These are phyloP conservation scores for Rubia tinctorum DNA, from an alignment of 305 asterid genomes.

Conservation along the genomic window DNA sequence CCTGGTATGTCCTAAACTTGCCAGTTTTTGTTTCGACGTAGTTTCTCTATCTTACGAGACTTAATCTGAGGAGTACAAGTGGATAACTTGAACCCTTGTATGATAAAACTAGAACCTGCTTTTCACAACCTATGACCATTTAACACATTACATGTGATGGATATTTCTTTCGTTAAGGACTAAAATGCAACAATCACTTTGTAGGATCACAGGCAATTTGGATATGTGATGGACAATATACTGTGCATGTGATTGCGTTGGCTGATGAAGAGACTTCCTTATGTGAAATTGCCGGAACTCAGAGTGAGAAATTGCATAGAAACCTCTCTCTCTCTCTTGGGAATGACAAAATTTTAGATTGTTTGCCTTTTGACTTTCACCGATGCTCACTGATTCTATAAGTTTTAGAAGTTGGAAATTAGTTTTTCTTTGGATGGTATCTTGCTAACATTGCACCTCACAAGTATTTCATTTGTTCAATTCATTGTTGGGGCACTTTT, in stretches of 20 bases:
- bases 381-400: too few species aligned
- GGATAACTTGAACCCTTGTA: neutral
- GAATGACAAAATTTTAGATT: too few species aligned
- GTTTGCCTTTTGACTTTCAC: too few species aligned
- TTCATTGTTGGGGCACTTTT: neutral
- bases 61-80: neutral
- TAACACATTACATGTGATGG: neutral
- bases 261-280: constrained; percentile 46
- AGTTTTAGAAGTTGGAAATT: neutral
- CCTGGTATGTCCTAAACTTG: constrained; percentile 54
- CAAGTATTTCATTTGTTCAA: neutral
- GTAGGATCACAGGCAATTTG: constrained; percentile 68
- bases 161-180: neutral
- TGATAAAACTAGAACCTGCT: neutral
- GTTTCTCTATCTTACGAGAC: constrained; percentile 5
- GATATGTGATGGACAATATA: constrained; percentile 79
- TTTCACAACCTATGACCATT: neutral
- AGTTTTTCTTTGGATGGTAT: neutral
- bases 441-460: neutral
- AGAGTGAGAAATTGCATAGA: constrained; percentile 32
- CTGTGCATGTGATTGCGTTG: constrained; percentile 51
- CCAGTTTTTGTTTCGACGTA: constrained; percentile 7
- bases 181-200: constrained; percentile 18
- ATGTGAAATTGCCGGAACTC: constrained; percentile 39
- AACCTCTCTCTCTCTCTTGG: too few species aligned